A percentile compares a stretch with the other conserved stretches of the same genome.
Conservation (phyloP, 2,329 filamentous ascomycete species). For the Pezicula neosporulosa region DNA sequence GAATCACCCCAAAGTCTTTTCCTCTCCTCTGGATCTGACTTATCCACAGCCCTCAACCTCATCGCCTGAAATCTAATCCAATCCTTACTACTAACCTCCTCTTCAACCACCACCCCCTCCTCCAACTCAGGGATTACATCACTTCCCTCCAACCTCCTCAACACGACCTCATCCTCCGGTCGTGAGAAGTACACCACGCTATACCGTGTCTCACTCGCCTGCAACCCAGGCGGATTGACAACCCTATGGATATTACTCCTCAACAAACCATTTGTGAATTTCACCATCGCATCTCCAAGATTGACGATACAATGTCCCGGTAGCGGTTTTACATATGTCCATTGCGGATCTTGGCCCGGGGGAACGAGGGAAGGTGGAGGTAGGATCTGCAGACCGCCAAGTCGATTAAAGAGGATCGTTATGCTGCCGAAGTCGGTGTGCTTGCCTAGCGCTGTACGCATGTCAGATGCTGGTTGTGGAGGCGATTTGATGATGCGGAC, state of each 20-base stretch:
- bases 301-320: conserved; percentile 33
- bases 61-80: conserved; percentile 22
- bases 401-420: conserved; percentile 35
- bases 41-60: conserved; percentile 11
- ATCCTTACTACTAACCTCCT: conserved; percentile 17
- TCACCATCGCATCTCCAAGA: conserved; percentile 33
- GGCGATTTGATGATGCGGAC: conserved; percentile 22
- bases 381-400: conserved; percentile 35
- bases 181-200: conserved; percentile 53
- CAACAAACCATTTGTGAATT: conserved; percentile 30
- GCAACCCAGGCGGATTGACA: conserved; percentile 26
- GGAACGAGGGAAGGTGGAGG: conserved; percentile 19
- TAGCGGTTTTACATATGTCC: conserved; percentile 32
- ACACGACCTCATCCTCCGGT: conserved; percentile 42
- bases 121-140: conserved; percentile 15
- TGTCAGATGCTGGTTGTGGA: conserved; percentile 20
- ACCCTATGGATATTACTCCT: conserved; percentile 32
- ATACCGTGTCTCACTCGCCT: conserved; percentile 31
- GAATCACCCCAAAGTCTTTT: conserved; percentile 16
- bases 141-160: conserved; percentile 18
- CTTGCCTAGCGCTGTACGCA: conserved; percentile 17
- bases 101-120: conserved; percentile 14
- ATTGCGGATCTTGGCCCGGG: conserved; percentile 17
- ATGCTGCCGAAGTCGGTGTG: conserved; percentile 37
- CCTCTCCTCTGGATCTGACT: conserved; percentile 12